Evolutionary conservation across 1,284 basidiomycete genomes (phyloP), one percentile per base, ranked within the genome.

Genomic region (Erythrobasidium hasegawianum): DNA sequence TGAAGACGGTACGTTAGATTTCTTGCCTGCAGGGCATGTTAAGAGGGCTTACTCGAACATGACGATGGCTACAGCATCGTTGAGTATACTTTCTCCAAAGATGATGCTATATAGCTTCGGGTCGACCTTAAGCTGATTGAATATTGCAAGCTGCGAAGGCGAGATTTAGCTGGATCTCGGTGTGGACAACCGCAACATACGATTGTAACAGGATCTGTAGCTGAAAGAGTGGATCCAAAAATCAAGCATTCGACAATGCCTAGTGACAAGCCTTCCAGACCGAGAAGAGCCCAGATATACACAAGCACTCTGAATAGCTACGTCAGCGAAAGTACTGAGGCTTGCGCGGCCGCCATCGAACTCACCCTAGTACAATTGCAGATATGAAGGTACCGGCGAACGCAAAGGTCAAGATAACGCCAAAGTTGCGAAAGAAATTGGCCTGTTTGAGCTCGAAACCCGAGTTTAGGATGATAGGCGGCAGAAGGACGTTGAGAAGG

Each of bases 51-150:
- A 95, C 90, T 99, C 95, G 79, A 97, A 98, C 90, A 99, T 96
- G 79, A 98, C 95, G 81, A 98, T 98, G 81, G 91, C 93, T 73
- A 99, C 95, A 27, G 95, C 95, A 82, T 99, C 95, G 79, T 99
- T 98, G 69, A 99, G 80, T 69, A 99, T 84, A 77, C 88, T 90
- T 79, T 98, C 95, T 38, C 96, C 96, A 76, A 98, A 99, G 73
- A 99, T 99, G 79, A 98, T 86, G 60, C 87, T 89, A 80, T 98
- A 98, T 3, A 99, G 83, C 77, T 97, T 96, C 0, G 96, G 94
- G 78, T 99, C 95, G 69, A 98, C 95, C 78, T 97, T 96, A 81
- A 96, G 90, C 70, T 95, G 90, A 74, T 97, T 94, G 82, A 99
- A 99, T 71, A 99, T 98, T 54, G 95, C 91, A 26, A 99, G 83